Percentiles rank a stretch among this genome's conserved stretches.
These are phyloP conservation scores for Centrapalus pauciflorus DNA, from an alignment of 129 eudicot species.

Conservation along the genomic window DNA sequence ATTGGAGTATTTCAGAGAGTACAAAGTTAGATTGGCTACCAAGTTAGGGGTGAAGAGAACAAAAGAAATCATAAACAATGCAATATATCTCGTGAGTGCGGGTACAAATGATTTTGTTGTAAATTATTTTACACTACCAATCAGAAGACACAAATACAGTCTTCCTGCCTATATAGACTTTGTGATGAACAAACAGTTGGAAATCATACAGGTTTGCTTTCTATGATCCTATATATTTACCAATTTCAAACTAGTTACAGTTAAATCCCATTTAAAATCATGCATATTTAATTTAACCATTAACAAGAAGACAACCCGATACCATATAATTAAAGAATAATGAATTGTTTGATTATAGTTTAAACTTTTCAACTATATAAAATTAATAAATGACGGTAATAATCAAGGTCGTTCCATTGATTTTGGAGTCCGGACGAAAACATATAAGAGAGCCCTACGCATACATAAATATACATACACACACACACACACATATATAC, in stretches of 20 bases:
- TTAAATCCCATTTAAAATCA: too few species aligned
- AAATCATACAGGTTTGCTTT: constrained; percentile 54
- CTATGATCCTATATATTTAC: neutral
- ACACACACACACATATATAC: too few species aligned
- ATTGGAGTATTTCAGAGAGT: constrained; percentile 57
- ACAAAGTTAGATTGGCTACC: constrained; percentile 29
- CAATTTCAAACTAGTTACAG: too few species aligned
- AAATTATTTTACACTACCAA: constrained; percentile 55
- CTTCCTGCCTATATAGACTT: constrained; percentile 52
- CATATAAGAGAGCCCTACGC: too few species aligned
- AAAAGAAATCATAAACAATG: constrained; percentile 39
- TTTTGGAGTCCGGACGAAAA: too few species aligned
- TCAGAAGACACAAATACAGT: constrained; percentile 46
- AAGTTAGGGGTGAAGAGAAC: constrained; percentile 46
- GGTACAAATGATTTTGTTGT: constrained; percentile 79
- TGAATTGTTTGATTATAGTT: too few species aligned
- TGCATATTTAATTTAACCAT: neutral
- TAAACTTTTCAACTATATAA: too few species aligned
- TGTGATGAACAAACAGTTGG: constrained; percentile 30
- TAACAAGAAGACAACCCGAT: neutral
- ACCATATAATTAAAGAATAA: too few species aligned
- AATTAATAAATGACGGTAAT: too few species aligned
- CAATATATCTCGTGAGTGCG: constrained; percentile 53
- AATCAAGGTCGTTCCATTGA: too few species aligned
- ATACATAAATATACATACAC: too few species aligned